A percentile compares a stretch with the other conserved stretches of the same genome.
Evolutionary conservation across 2,329 filamentous ascomycete species (phyloP).

Genomic region (Ceratocystiopsis minuta): DNA sequence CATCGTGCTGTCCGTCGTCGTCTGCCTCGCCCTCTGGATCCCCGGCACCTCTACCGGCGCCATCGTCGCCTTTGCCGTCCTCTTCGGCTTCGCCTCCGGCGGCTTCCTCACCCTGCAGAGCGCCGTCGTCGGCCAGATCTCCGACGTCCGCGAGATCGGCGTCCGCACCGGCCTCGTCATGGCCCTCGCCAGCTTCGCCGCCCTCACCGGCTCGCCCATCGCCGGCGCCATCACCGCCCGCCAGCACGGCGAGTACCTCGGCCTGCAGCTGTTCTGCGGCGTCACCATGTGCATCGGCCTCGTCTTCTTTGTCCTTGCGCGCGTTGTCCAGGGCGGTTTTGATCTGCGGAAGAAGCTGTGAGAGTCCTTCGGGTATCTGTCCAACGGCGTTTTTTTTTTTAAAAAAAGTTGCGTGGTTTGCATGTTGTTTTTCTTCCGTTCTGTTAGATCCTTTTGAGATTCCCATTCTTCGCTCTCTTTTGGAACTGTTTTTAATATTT

Average conservation of each 20-base stretch:
- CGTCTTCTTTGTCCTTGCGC: slow-evolving; percentile 10
- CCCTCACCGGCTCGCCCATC: slow-evolving; percentile 39
- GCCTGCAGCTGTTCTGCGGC: slow-evolving; percentile 39
- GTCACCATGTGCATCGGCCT: slow-evolving; percentile 19
- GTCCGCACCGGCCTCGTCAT: slow-evolving; percentile 39
- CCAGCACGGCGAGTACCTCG: slow-evolving; percentile 26
- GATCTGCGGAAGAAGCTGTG: slow-evolving; percentile 10
- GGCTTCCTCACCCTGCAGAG: slow-evolving; percentile 42
- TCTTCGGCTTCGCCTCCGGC: slow-evolving; percentile 49
- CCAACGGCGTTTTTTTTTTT: neutral
- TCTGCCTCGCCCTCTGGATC: slow-evolving; percentile 24
- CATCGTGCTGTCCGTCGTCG: slow-evolving; percentile 21
- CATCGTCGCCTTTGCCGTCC: slow-evolving; percentile 39
- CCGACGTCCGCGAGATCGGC: slow-evolving; percentile 40
- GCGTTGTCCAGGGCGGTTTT: slow-evolving; percentile 13
- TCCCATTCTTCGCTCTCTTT: too few relatives aligned
- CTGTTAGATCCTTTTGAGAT: too few relatives aligned
- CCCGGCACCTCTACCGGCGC: slow-evolving; percentile 27
- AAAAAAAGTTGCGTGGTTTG: too few relatives aligned
- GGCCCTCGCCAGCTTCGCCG: slow-evolving; percentile 35
- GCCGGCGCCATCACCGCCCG: slow-evolving; percentile 29
- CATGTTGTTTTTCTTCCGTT: too few relatives aligned
- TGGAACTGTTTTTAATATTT: too few relatives aligned
- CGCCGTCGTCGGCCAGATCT: slow-evolving; percentile 40
- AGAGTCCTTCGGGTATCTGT: too few relatives aligned